These are phyloP conservation scores for Spergularia azorica DNA, from an alignment of 179 eudicot genomes.

Conservation along the genomic window DNA sequence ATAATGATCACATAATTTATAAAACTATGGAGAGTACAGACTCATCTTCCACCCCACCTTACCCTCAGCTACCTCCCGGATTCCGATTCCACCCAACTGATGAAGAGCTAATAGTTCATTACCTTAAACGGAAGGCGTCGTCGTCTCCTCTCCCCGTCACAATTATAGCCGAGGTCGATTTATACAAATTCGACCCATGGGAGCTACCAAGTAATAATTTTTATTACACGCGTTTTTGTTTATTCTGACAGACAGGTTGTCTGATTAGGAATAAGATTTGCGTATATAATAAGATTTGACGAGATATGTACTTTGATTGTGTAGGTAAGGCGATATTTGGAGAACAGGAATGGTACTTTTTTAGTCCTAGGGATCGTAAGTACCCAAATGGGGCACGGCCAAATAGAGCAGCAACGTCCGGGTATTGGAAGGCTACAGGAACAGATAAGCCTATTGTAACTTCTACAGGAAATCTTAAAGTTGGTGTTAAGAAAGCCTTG, in stretches of 20 bases:
- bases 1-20: conserved; percentile 4
- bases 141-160: conserved; percentile 61
- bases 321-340: conserved; percentile 67
- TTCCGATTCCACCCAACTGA: conserved; percentile 71
- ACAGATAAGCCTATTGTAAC: conserved; percentile 59
- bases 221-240: neutral
- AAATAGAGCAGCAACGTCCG: conserved; percentile 65
- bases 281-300: neutral
- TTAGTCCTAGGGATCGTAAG: conserved; percentile 62
- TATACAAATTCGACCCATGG: conserved; percentile 71
- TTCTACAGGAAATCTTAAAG: conserved; percentile 40
- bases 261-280: too few species aligned
- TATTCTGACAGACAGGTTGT: too few species aligned
- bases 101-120: conserved; percentile 65
- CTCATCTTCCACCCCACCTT: conserved; percentile 47
- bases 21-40: conserved; percentile 59
- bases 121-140: conserved; percentile 54
- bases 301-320: neutral
- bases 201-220: conserved; percentile 56
- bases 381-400: conserved; percentile 75
- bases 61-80: conserved; percentile 61
- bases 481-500: conserved; percentile 65
- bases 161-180: conserved; percentile 60
- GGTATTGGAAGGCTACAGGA: conserved; percentile 73
- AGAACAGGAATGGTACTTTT: conserved; percentile 65